A percentile compares a stretch with the other conserved stretches of the same genome.
Conservation (phyloP, 257 asterid genomes). For the Solanum corneliomulleri region DNA sequence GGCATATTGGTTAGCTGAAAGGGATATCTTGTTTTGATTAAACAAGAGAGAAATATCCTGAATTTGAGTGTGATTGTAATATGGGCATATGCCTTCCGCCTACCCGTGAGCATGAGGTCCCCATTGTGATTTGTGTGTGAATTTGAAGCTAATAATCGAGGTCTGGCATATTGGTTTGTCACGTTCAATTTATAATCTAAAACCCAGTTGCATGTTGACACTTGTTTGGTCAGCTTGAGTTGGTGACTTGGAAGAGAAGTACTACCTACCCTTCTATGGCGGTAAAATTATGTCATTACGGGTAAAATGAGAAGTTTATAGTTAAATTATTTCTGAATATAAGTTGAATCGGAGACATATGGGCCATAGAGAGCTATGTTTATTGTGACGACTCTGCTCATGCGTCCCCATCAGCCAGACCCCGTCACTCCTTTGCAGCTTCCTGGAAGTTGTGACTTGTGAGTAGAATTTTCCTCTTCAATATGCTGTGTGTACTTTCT, state of each 20-base stretch:
- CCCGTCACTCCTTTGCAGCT: not conserved
- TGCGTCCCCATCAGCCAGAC: not conserved
- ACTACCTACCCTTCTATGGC: not conserved
- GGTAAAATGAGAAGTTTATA: not conserved
- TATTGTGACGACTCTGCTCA: not conserved
- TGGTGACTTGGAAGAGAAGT: not conserved
- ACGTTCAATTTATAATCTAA: not conserved
- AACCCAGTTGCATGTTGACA: not conserved
- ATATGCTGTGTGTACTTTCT: not conserved
- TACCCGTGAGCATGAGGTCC: not conserved
- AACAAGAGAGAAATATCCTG: not conserved
- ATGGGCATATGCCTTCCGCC: not conserved
- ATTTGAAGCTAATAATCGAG: not conserved
- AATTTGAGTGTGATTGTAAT: not conserved
- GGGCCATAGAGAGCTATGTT: not conserved
- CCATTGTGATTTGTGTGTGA: not conserved
- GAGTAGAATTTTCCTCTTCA: not conserved
- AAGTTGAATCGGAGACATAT: not conserved
- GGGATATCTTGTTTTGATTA: not conserved
- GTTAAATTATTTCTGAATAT: not conserved
- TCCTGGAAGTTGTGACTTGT: not conserved
- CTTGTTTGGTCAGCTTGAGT: not conserved
- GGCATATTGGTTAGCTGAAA: not conserved
- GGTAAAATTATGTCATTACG: too few relatives aligned
- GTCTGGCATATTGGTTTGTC: not conserved